Conservation (phyloP, 768 basidiomycete species). For the Myochromella boudieri region DNA sequence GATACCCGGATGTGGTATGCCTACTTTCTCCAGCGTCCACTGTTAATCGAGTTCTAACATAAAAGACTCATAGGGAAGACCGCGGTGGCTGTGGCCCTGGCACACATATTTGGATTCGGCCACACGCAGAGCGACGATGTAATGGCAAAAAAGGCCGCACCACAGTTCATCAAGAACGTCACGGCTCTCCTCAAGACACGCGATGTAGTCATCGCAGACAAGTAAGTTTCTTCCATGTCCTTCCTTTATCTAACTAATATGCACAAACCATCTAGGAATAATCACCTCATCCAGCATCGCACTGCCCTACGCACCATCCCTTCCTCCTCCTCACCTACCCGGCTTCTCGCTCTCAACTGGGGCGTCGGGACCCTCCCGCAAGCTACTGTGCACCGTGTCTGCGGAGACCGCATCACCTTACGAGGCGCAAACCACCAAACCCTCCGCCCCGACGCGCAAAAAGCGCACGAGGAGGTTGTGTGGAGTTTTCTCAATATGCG, state of each 20-base stretch:
- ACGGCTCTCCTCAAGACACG: slow-evolving; percentile 53
- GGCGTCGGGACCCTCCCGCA: slow-evolving; percentile 49
- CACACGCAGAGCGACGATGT: slow-evolving; percentile 97
- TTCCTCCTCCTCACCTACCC: slow-evolving; percentile 50
- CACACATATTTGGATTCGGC: slow-evolving; percentile 78
- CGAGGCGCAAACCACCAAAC: slow-evolving; percentile 89
- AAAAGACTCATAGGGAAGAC: slow-evolving; percentile 78
- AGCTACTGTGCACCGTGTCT: slow-evolving; percentile 69
- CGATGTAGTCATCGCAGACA: slow-evolving; percentile 90
- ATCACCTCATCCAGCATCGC: slow-evolving; percentile 85
- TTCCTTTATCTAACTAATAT: background rate
- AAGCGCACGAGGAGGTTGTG: slow-evolving; percentile 73
- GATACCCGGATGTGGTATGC: slow-evolving; percentile 89
- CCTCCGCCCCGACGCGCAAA: slow-evolving; percentile 53
- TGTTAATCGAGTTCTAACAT: background rate
- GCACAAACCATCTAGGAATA: slow-evolving; percentile 56
- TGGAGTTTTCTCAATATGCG: slow-evolving; percentile 71
- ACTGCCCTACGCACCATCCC: slow-evolving; percentile 55
- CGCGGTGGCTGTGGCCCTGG: slow-evolving; percentile 73
- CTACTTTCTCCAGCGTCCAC: slow-evolving; percentile 12
- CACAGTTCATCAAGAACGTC: slow-evolving; percentile 74
- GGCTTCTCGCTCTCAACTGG: slow-evolving; percentile 85
- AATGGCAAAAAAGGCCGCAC: slow-evolving; percentile 67
- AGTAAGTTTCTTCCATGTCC: slow-evolving; percentile 48
- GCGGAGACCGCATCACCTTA: slow-evolving; percentile 66